Base-by-base conservation (phyloP, 768 basidiomycete genomes). In the Suillus hirtellus region DNA sequence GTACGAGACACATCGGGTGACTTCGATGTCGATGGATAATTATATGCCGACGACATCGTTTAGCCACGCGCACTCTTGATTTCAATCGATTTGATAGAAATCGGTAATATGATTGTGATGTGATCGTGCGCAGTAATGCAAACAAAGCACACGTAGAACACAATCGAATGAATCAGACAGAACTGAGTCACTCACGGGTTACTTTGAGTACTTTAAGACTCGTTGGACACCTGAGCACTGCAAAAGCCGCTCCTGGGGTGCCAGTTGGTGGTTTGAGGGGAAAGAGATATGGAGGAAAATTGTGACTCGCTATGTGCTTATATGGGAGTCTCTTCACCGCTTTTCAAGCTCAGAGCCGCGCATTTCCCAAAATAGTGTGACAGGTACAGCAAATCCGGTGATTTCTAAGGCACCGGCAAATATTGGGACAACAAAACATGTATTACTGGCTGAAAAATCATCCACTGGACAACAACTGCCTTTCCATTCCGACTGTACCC, bases 271-370 rank as follows among this genome's bases (percentile, higher is more conserved):
- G 53, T 55, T 67, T 75, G 27, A 24, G 42, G 55, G 65, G 62
- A 56, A 62, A 66, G 60, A n/a, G 65, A 56, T 43, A 40, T 19
- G 49, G 37, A 37, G 21, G 1, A 42, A 31, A 15, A 1, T 0
- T 61, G 35, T 75, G 75, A 75, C 74, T 75, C 75, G 71, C 31
- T 15, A 49, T 6, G 53, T 17, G 65, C 70, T 75, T 75, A 73
- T 76, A 76, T 71, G 59, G 38, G 27, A 34, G 31, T 52, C 43
- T 66, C 66, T 66, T 69, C 74, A 75, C 69, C 66, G 74, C 73
- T 68, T 76, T 75, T 75, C 75, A 76, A 75, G 64, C 74, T 75
- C 75, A 76, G 74, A 73, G 68, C 74, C 64, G 67, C 66, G 59
- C 54, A 65, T 70, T 53, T 68, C 59, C 71, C 66, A 66, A 64